These are phyloP conservation scores for Gastrolobium bilobum DNA, from an alignment of 306 rosid genomes.

Conservation along the genomic window DNA sequence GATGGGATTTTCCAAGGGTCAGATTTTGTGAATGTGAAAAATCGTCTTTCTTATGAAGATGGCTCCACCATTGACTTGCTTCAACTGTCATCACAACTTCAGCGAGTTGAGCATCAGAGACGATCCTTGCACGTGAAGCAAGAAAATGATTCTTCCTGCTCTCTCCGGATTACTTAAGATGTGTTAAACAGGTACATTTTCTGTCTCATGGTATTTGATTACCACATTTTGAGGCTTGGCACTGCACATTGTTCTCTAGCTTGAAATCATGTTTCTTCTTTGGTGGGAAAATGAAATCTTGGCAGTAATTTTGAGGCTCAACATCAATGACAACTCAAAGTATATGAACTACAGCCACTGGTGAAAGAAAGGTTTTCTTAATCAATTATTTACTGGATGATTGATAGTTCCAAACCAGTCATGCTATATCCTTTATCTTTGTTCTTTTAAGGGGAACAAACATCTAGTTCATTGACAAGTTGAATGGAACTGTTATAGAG, in stretches of 20 bases:
- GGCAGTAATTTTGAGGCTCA: neutral
- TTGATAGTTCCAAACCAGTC: neutral
- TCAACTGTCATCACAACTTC: constrained; percentile 87
- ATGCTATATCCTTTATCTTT: neutral
- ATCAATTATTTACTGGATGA: neutral
- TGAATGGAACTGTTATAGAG: neutral
- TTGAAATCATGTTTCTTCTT: constrained; percentile 28
- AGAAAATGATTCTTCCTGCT: constrained; percentile 68
- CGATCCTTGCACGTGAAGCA: constrained; percentile 70
- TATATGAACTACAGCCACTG: neutral
- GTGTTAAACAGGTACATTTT: constrained; percentile 50
- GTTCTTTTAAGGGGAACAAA: neutral
- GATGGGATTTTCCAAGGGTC: constrained; percentile 69
- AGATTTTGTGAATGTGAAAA: constrained; percentile 56
- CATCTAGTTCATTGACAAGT: neutral
- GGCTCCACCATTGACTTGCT: constrained; percentile 75
- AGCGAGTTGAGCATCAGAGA: constrained; percentile 75
- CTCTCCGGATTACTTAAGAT: constrained; percentile 65
- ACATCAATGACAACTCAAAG: too few relatives aligned
- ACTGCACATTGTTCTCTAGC: neutral
- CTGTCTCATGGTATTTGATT: constrained; percentile 1
- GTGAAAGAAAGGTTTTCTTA: neutral
- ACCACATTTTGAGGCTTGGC: neutral
- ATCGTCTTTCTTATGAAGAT: constrained; percentile 56
- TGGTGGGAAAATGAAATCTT: neutral